Conservation (phyloP, 768 basidiomycete species). For the Artomyces pyxidatus region DNA sequence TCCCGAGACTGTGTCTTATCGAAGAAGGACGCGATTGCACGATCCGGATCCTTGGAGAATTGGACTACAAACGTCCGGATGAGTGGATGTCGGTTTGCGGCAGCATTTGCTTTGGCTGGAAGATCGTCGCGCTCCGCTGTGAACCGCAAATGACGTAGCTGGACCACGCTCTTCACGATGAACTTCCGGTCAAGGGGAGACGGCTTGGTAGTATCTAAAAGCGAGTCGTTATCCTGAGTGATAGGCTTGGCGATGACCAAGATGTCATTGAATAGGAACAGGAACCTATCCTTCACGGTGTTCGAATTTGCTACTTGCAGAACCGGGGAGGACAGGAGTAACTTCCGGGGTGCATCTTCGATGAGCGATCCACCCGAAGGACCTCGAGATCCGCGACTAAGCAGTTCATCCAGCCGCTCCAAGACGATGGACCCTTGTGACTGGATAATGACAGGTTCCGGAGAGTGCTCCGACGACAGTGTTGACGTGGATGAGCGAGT, state of each 20-base stretch:
- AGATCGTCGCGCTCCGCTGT: conserved; percentile 60
- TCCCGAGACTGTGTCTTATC: conserved; percentile 49
- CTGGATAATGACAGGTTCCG: conserved; percentile 28
- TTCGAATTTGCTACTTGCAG: conserved; percentile 91
- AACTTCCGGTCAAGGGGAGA: conserved; percentile 64
- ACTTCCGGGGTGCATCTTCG: conserved; percentile 81
- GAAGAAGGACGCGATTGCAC: conserved; percentile 66
- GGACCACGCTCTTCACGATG: conserved; percentile 84
- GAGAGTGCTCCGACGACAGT: conserved; percentile 59
- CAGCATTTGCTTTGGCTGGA: conserved; percentile 33
- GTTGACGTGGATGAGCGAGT: conserved; percentile 65
- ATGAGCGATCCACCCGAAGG: conserved; percentile 51
- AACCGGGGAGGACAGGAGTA: conserved; percentile 78
- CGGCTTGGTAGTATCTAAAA: conserved; percentile 50
- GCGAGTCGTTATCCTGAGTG: conserved; percentile 54
- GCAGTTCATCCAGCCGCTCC: conserved; percentile 62
- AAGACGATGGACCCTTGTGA: conserved; percentile 47
- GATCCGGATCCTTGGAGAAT: conserved; percentile 75
- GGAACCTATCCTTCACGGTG: conserved; percentile 91
- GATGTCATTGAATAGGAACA: conserved; percentile 96
- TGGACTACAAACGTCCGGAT: conserved; percentile 69
- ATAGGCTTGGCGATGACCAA: conserved; percentile 91
- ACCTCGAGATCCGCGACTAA: conserved; percentile 54
- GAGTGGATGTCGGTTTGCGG: conserved; percentile 46
- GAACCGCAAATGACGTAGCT: conserved; percentile 61